Evolutionary conservation across 2,329 filamentous ascomycete species (phyloP).

Genomic region (Orbilia oligospora): DNA sequence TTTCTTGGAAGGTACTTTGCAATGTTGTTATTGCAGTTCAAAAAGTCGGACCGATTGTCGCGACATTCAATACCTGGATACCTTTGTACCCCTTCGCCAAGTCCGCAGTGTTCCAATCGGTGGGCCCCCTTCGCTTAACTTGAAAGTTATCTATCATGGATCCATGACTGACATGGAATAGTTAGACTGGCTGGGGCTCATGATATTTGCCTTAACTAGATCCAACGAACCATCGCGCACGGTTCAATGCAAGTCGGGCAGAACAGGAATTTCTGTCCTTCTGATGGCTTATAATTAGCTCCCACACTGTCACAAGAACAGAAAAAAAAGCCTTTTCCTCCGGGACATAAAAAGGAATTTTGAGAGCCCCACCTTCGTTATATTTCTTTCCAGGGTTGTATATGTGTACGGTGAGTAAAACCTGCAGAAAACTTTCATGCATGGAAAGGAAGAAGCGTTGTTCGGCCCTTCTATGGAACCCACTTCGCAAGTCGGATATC

Average conservation of each 20-base stretch:
- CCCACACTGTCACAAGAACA: constrained; percentile 6
- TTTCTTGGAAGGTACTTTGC: constrained; percentile 30
- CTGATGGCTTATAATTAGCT: constrained; percentile 39
- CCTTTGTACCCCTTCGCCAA: constrained; percentile 31
- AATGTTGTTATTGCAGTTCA: background rate
- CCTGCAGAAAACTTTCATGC: constrained; percentile 33
- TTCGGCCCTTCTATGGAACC: constrained; percentile 24
- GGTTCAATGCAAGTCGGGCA: constrained; percentile 26
- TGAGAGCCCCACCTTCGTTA: background rate
- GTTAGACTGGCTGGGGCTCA: background rate
- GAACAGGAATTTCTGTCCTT: constrained; percentile 45
- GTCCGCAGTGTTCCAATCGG: constrained; percentile 42
- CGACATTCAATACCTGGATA: constrained; percentile 18
- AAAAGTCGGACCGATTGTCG: constrained; percentile 49
- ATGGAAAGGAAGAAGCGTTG: constrained; percentile 15
- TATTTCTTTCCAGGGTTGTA: constrained; percentile 11
- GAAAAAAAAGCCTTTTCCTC: constrained; percentile 4
- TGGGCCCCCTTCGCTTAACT: constrained; percentile 48
- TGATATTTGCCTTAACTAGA: constrained; percentile 22
- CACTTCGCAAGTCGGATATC: constrained; percentile 54
- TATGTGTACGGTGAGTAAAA: constrained; percentile 48
- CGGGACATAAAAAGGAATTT: background rate
- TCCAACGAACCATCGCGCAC: constrained; percentile 19
- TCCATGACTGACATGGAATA: constrained; percentile 22
- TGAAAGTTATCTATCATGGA: constrained; percentile 18